Evolutionary conservation across 352 stramenopile species (phyloP).

Genomic region (Phytophthora pinifolia): DNA sequence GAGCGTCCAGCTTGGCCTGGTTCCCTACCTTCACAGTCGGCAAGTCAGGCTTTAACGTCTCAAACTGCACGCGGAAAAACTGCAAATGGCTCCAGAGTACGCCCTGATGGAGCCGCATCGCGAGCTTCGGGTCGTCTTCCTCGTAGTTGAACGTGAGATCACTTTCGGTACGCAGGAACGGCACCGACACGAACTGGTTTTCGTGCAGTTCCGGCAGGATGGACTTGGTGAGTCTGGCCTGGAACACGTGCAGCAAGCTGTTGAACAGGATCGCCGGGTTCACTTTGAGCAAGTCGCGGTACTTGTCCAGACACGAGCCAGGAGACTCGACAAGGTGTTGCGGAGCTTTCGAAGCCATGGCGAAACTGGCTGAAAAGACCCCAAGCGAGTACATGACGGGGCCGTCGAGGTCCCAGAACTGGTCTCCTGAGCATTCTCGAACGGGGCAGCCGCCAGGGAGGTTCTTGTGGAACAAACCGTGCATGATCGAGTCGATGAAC

Average conservation of each 20-base stretch:
- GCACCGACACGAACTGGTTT: slow-evolving; percentile 50
- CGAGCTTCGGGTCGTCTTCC: slow-evolving; percentile 47
- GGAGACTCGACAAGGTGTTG: slow-evolving; percentile 13
- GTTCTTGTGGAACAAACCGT: slow-evolving; percentile 58
- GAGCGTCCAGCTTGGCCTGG: slow-evolving; percentile 7
- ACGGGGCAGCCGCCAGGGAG: slow-evolving; percentile 30
- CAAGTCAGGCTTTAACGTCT: slow-evolving; percentile 36
- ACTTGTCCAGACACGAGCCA: slow-evolving; percentile 36
- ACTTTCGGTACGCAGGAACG: slow-evolving; percentile 53
- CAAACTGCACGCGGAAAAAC: slow-evolving; percentile 64
- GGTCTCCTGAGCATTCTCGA: slow-evolving; percentile 46
- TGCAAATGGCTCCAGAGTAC: slow-evolving; percentile 51
- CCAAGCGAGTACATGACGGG: slow-evolving; percentile 65
- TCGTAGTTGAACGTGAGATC: slow-evolving; percentile 62
- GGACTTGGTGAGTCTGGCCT: slow-evolving; percentile 47
- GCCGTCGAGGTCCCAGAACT: slow-evolving; percentile 79
- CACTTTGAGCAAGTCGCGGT: slow-evolving; percentile 44
- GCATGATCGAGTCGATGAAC: slow-evolving; percentile 73
- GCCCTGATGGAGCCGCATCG: slow-evolving; percentile 37
- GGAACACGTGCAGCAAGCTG: slow-evolving; percentile 55
- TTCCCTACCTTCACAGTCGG: slow-evolving; percentile 5
- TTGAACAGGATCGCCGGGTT: slow-evolving; percentile 67
- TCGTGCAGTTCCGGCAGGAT: slow-evolving; percentile 63
- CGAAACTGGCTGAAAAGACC: slow-evolving; percentile 56
- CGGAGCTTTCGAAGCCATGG: slow-evolving; percentile 36